Base-by-base conservation (phyloP, 2,329 filamentous ascomycete genomes). In the Cryphonectria carpinicola region DNA sequence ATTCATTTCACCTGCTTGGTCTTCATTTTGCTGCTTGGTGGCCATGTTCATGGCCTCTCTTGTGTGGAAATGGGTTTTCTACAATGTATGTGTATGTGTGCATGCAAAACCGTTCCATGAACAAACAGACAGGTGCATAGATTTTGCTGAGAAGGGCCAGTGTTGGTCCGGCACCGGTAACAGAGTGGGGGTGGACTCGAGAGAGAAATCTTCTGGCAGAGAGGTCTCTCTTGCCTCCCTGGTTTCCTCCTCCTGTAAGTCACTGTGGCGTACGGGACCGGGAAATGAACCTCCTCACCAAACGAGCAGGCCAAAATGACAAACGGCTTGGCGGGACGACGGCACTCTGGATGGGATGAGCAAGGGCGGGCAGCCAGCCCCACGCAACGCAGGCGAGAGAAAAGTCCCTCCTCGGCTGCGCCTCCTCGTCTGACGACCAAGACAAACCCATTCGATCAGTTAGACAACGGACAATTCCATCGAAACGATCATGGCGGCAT, bases 41-140 rank as follows among this genome's bases (percentile, higher is more conserved):
- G 80, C 69, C 76, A 79, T 77, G 79, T 82, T 82, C 81, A 81
- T 81, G 79, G 79, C 76, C 74, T 80, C 76, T 75, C 74, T 39
- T 39, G 7, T 39, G 76, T 77, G 72, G 72, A 78, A 77, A 60
- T 67, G 46, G 6, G 5, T 8, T 62, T 8, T 62, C 22, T 69
- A 68, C 73, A 74, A 28, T 64, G 56, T 68, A 67, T 76, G 75
- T 67, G 77, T 71, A 75, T 76, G 70, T 43, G 14, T 43, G 41
- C 14, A 17, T 43, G 41, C 19, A 43, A 39, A 13, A 39, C 10
- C 37, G 75, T 77, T 77, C 70, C 37, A 28, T 25, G 22, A 25
- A 69, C 74, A 77, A 39, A 41, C 56, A 66, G 54, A 79, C 74
- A 17, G 41, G 14, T 43, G 73, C 70, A 75, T 77, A 78, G 76